Evolutionary conservation across 257 asterid genomes (phyloP).

Genomic region (Forsythia suspensa): DNA sequence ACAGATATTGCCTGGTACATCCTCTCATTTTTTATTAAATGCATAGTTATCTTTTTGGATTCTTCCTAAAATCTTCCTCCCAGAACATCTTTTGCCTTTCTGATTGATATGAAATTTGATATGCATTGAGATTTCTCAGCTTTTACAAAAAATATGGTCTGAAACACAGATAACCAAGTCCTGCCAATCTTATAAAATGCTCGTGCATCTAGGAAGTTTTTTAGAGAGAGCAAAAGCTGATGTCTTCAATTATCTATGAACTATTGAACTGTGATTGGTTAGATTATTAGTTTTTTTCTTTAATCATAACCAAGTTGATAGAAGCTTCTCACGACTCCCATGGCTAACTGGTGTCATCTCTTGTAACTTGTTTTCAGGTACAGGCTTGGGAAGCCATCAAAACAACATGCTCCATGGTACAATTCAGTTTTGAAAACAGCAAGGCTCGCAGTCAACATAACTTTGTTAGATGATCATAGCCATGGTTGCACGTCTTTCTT

Average conservation of each 20-base stretch:
- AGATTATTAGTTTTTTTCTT: neutral
- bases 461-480: constrained; percentile 74
- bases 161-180: no score
- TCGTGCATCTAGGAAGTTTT: no score
- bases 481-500: constrained; percentile 80
- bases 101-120: neutral
- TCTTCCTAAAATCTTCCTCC: no score
- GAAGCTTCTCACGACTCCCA: no score
- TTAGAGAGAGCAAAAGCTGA: no score
- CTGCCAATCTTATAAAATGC: no score
- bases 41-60: neutral
- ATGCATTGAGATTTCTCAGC: no score
- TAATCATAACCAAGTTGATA: constrained; percentile 6
- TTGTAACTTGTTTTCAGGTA: constrained; percentile 58
- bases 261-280: no score
- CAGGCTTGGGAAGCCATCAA: constrained; percentile 89
- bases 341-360: constrained; percentile 1
- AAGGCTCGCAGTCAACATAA: constrained; percentile 68
- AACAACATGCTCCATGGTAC: constrained; percentile 93
- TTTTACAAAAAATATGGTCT: no score
- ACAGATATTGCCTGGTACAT: constrained; percentile 93
- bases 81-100: no score
- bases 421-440: constrained; percentile 80
- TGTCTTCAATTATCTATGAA: no score
- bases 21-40: neutral